Percentiles rank a stretch among this genome's conserved stretches.
phyloP scores from a whole-genome alignment of 2,329 filamentous ascomycete genomes.

The Pezicula rhizophila region DNA sequence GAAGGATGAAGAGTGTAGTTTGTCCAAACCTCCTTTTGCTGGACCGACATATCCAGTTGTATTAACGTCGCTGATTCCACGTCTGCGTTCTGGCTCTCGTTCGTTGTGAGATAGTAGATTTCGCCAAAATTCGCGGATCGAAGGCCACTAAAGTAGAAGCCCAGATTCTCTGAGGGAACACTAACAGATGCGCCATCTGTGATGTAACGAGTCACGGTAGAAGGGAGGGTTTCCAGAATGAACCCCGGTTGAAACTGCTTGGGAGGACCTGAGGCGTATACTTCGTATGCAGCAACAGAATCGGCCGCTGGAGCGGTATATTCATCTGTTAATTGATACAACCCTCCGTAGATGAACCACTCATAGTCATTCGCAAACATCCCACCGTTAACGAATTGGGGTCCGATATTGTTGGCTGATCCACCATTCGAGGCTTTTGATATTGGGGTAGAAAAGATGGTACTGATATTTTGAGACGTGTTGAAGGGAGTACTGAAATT shows the following conservation, averaged over 20 bases:
- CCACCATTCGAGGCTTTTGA: slow-evolving; percentile 39
- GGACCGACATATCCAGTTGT: slow-evolving; percentile 49
- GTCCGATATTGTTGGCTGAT: slow-evolving; percentile 40
- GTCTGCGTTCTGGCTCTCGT: slow-evolving; percentile 3
- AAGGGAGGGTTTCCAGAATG: slow-evolving; percentile 31
- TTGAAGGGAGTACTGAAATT: slow-evolving; percentile 51
- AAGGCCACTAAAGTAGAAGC: slow-evolving; percentile 64
- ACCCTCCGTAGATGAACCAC: slow-evolving; percentile 57
- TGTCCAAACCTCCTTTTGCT: slow-evolving; percentile 44
- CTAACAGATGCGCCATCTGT: slow-evolving; percentile 56
- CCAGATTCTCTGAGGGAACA: slow-evolving; percentile 61
- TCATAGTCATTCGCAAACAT: slow-evolving; percentile 57
- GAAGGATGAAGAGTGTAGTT: slow-evolving; percentile 44
- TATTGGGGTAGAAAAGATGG: slow-evolving; percentile 22
- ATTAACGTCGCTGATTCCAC: slow-evolving; percentile 49
- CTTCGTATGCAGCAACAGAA: slow-evolving; percentile 42
- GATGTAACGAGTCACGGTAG: slow-evolving; percentile 49
- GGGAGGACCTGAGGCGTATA: slow-evolving; percentile 43
- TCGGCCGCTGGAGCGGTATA: slow-evolving; percentile 34
- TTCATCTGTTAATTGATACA: slow-evolving; percentile 29
- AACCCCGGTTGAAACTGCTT: slow-evolving; percentile 38
- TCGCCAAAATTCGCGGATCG: slow-evolving; percentile 41
- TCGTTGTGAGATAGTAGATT: slow-evolving; percentile 32
- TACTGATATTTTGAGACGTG: slow-evolving; percentile 42
- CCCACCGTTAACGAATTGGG: slow-evolving; percentile 52